Conservation (phyloP, 169 alveolate species). For the Plasmodium blacklocki region DNA sequence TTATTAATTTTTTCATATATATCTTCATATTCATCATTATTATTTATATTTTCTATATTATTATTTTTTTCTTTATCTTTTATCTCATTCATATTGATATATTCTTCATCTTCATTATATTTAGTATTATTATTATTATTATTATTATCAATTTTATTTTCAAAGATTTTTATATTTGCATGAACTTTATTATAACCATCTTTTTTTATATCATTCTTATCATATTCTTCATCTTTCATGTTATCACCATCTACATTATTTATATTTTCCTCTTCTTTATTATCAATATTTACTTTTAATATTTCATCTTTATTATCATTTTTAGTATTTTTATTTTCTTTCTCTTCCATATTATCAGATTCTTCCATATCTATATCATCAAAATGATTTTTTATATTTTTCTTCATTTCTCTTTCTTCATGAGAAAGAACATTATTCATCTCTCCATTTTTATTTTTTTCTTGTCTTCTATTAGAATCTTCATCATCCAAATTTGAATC, state of each 20-base stretch:
- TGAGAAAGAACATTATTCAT: no score
- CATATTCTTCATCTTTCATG: slow-evolving; percentile 24
- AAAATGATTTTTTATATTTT: background rate
- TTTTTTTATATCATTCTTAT: slow-evolving; percentile 13
- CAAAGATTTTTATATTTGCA: slow-evolving; percentile 35
- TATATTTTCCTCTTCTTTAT: slow-evolving; percentile 13
- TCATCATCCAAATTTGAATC: slow-evolving; percentile 65
- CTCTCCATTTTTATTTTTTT: no score
- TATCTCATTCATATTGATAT: slow-evolving; percentile 6
- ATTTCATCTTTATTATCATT: slow-evolving; percentile 7
- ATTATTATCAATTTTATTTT: slow-evolving; percentile 15
- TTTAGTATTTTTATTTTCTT: background rate
- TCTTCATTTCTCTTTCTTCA: slow-evolving; percentile 12
- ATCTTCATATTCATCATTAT: slow-evolving; percentile 48
- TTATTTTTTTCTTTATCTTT: slow-evolving; percentile 7
- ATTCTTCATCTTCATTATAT: slow-evolving; percentile 19
- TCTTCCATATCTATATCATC: slow-evolving; percentile 49
- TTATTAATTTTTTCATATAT: slow-evolving; percentile 67
- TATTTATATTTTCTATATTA: background rate
- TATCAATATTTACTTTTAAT: slow-evolving; percentile 2
- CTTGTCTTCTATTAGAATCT: slow-evolving; percentile 55
- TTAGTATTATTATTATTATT: no score
- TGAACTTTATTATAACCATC: slow-evolving; percentile 34
- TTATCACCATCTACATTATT: slow-evolving; percentile 27
- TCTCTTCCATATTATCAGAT: slow-evolving; percentile 57